These are phyloP conservation scores for Stromatinia cepivora DNA, from an alignment of 2,329 filamentous ascomycete species.

Conservation along the genomic window DNA sequence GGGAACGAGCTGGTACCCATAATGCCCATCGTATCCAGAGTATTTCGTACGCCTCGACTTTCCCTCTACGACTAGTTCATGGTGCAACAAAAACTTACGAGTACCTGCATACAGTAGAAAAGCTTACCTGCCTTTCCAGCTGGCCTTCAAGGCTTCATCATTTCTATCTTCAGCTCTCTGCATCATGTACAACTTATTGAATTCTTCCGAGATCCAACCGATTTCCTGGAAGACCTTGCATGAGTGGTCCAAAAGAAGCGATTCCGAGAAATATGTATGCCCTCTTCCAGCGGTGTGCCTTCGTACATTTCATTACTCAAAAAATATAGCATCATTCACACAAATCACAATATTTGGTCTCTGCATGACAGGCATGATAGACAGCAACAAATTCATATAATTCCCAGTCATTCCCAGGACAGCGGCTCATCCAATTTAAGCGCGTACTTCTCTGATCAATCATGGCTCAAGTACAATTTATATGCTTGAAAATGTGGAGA, in stretches of 20 bases:
- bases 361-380: constrained; percentile 10
- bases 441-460: constrained; percentile 10
- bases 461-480: not conserved
- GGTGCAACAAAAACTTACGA: constrained; percentile 3
- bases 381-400: not conserved
- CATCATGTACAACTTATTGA: not conserved
- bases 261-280: constrained; percentile 4
- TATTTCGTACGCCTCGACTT: not conserved
- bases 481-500: constrained; percentile 18
- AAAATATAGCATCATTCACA: constrained; percentile 6
- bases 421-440: constrained; percentile 21
- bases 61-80: not conserved
- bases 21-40: constrained; percentile 1
- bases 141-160: constrained; percentile 4
- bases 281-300: constrained; percentile 17
- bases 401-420: constrained; percentile 20
- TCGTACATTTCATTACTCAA: constrained; percentile 12
- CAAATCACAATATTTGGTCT: constrained; percentile 13
- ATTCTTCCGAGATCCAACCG: constrained; percentile 12
- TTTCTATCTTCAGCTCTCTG: constrained; percentile 9
- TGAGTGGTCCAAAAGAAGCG: constrained; percentile 8
- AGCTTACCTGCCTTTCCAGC: not conserved
- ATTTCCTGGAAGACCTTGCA: constrained; percentile 11
- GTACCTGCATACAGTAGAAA: constrained; percentile 16
- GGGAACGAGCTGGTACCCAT: not conserved